Base-by-base conservation (phyloP, 228 moss, liverwort and hornwort species). In the Sphagnum magellanicum region DNA sequence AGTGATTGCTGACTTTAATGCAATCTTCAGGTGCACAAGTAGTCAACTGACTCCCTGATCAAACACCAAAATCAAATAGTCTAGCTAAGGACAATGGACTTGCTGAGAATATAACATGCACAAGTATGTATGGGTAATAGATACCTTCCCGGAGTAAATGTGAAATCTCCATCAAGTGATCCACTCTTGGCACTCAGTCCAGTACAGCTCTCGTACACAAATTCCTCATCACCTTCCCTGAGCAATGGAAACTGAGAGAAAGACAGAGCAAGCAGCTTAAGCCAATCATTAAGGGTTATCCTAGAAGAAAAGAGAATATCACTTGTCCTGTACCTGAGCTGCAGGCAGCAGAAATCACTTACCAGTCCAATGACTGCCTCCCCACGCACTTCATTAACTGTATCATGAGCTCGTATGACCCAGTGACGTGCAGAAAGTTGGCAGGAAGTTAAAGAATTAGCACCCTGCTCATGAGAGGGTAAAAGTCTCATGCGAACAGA, bases 371-470 rank as follows among this genome's bases (percentile, higher is more conserved):
- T 85, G 5, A 95, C 95, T 50, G 81, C 92, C 70, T 78, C 73
- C 63, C 85, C 95, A 53, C 82, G 83, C 52, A 85, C 80, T 88
- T 92, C 90, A 47, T 53, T 16, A 17, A 79, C 58, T 61, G 32
- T 73, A 16, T 75, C 87, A 76, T 84, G 73, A 63, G 83, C 75
- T 61, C 86, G 80, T 67, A 90, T 90, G 63, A 92, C 57, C 95
- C 95, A 95, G 71, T 90, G 92, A 65, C 95, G 79, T 11, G 80
- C 78, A 32, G 77, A 81, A 64, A 95, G 95, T 76, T 95, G 94
- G 68, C 88, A 88, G 50, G 76, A 73, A 68, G 67, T 68, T 72
- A 90, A 74, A 59, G 78, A 67, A 47, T 47, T 64, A 76, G 79
- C 78, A 17, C 68, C 68, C 60, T 76, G 74, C 66, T 47, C 72